Base-by-base conservation (phyloP, 169 alveolate species). In the Cryptosporidium baileyi region DNA sequence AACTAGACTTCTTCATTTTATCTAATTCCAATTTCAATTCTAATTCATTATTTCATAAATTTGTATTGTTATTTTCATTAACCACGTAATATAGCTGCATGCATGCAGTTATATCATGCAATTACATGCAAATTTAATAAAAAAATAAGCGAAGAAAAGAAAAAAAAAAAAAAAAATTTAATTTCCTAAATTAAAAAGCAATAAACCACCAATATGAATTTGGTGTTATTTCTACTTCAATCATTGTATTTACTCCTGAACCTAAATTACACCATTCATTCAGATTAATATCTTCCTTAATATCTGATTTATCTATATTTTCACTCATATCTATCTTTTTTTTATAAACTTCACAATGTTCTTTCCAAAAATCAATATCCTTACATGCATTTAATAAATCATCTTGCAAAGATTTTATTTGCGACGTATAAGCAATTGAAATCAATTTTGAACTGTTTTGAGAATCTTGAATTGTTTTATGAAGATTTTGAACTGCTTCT, bases 161-260 rank as follows among this genome's bases (percentile, higher is more conserved):
- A 43, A 15, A 11, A 9, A 11, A 43, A 0, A 11, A 11, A 11
- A 9, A 9, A 43, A 43, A 43, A 43, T 11, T 15, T 11, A 43
- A 43, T 57, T 30, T 57, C 26, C 15, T 5, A 30, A 57, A 19
- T 45, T 38, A 74, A 40, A 22, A 74, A 38, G 85, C 22, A 17
- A 74, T 74, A 36, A 74, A 74, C 85, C 85, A 74, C 85, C 85
- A 74, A 59, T 54, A 74, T n/a, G 85, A 74, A 15, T 74, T 61
- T 5, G 85, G 85, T 9, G 26, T 32, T 36, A 51, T 41, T 38
- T 74, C 85, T 11, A 74, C 85, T 28, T 51, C 30, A 60, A 38
- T 17, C 40, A 57, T 36, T 19, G 85, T 30, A 41, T 38, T 51
- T 52, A 26, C 40, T 36, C 85, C 85, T 15, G 74, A 74, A 8